Base-by-base conservation (phyloP, 1,284 basidiomycete species). In the Melampsora americana region DNA sequence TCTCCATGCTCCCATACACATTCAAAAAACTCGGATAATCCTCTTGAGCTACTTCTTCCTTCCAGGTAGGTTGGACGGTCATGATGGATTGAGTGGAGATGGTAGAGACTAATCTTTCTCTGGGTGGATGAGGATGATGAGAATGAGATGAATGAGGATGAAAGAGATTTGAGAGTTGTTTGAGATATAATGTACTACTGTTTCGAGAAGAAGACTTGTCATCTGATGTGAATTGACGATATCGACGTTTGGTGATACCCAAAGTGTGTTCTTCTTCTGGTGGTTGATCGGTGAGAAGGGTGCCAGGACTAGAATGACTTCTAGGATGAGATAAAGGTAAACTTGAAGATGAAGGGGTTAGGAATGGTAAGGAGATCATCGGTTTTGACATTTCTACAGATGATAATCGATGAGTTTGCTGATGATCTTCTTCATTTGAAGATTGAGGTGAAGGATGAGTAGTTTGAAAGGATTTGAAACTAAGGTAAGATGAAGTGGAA, bases 1-100 rank as follows among this genome's bases (percentile, higher is more conserved):
- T 84, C 80, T 91, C 89, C 9, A 80, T 77, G 6, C 83, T 80
- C 0, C 88, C 85, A 77, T 85, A 83, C 2, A 20, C 4, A 53
- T 5, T 23, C 14, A 23, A 20, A 3, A 53, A 23, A 18, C 14
- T 23, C 23, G 5, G 5, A 23, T 53, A 53, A 5, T 18, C 50
- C 14, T 53, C 50, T 20, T 23, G 2, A 5, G 50, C 50, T 18
- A 53, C 50, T 23, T 18, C 16, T 18, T 18, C 50, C 5, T 23
- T 18, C 50, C 50, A 53, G 3, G 50, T 53, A 23, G 23, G 50
- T 23, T 3, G 50, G 50, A 23, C 14, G 2, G 50, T 5, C 18
- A 23, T 23, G 2, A 12, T 5, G 14, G 50, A 18, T 18, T 18
- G 18, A 53, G 50, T 20, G 50, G 50, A 18, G 23, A 53, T 18